phyloP scores from a whole-genome alignment of 805 yeast species.

The Metschnikowia cerradonensis region DNA sequence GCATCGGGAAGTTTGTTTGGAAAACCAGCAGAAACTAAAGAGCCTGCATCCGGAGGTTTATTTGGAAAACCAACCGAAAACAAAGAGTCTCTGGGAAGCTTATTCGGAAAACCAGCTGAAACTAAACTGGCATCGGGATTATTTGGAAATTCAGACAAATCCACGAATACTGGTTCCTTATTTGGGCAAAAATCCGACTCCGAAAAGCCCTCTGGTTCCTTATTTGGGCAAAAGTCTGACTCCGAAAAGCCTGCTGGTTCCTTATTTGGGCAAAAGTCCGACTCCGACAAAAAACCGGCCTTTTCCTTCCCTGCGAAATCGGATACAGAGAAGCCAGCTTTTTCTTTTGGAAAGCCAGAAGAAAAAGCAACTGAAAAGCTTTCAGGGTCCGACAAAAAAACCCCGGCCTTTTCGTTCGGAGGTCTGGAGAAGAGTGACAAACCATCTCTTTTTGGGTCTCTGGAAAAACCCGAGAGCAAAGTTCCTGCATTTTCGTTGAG shows the following conservation, averaged over 20 bases:
- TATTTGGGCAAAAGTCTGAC: constrained; percentile 6
- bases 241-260: constrained; percentile 7
- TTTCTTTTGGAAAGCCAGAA: constrained; percentile 12
- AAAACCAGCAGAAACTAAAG: not conserved
- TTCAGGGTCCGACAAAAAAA: not conserved
- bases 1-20: constrained; percentile 6
- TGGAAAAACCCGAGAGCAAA: not conserved
- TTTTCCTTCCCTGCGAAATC: constrained; percentile 11
- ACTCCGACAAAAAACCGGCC: constrained; percentile 3
- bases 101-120: constrained; percentile 2
- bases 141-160: not conserved
- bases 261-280: constrained; percentile 16
- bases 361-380: constrained; percentile 3
- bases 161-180: not conserved
- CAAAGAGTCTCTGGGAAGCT: not conserved
- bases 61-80: not conserved
- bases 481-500: not conserved
- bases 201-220: constrained; percentile 6
- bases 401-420: constrained; percentile 13
- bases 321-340: constrained; percentile 2
- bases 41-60: constrained; percentile 2
- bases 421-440: constrained; percentile 1
- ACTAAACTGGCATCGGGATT: not conserved
- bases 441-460: constrained; percentile 19
- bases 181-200: constrained; percentile 8